phyloP scores from a whole-genome alignment of 768 basidiomycete genomes.

The Gautieria morchelliformis region DNA sequence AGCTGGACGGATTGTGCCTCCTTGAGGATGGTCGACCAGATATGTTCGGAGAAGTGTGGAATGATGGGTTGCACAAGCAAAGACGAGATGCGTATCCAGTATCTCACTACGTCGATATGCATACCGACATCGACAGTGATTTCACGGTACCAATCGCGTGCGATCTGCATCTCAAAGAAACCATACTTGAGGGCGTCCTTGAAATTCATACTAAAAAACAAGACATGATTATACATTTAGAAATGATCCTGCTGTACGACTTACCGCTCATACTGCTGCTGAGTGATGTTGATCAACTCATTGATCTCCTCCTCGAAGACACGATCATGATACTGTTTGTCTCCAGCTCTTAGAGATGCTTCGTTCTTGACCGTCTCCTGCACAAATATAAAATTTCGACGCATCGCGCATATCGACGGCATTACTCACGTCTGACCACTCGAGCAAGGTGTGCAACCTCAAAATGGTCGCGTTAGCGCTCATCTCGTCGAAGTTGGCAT shows the following conservation, averaged over 20 bases:
- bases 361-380: conserved; percentile 77
- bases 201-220: conserved; percentile 64
- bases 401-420: neutral
- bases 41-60: conserved; percentile 89
- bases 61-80: conserved; percentile 80
- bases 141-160: conserved; percentile 94
- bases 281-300: conserved; percentile 72
- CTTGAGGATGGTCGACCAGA: conserved; percentile 70
- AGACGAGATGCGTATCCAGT: conserved; percentile 77
- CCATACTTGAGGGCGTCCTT: conserved; percentile 94
- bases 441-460: conserved; percentile 79
- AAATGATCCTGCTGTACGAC: conserved; percentile 20
- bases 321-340: conserved; percentile 71
- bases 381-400: neutral
- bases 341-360: conserved; percentile 63
- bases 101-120: conserved; percentile 79
- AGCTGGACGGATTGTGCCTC: conserved; percentile 69
- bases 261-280: conserved; percentile 73
- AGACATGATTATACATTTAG: neutral
- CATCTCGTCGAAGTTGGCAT: conserved; percentile 99
- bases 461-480: conserved; percentile 95
- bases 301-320: conserved; percentile 91
- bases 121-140: conserved; percentile 83
- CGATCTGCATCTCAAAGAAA: conserved; percentile 89
- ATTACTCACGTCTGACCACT: conserved; percentile 74